Percentiles rank a stretch among this genome's conserved stretches.
These are phyloP conservation scores for Dalbergia cochinchinensis DNA, from an alignment of 306 rosid genomes.

Conservation along the genomic window DNA sequence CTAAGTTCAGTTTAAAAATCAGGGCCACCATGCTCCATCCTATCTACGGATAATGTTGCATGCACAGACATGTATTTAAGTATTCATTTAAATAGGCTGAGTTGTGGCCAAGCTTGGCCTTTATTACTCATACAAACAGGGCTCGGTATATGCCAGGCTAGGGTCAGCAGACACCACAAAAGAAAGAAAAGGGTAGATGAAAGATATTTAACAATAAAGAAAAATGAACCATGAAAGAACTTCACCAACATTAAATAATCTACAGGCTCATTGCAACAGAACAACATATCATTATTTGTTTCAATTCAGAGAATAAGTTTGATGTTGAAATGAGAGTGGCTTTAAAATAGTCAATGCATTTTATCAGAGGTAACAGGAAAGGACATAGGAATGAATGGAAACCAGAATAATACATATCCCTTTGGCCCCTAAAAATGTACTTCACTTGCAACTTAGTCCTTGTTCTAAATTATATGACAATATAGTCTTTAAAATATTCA, in stretches of 20 bases:
- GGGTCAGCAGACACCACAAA: not conserved
- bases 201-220: not conserved
- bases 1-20: not conserved
- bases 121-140: not conserved
- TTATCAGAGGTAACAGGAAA: not conserved
- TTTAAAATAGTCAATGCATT: not conserved
- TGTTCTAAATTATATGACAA: too few relatives aligned
- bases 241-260: not conserved
- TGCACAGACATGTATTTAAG: not conserved
- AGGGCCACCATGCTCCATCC: slow-evolving; percentile 15
- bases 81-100: slow-evolving; percentile 13
- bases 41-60: not conserved
- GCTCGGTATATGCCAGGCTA: not conserved
- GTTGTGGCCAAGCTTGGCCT: not conserved
- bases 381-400: not conserved
- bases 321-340: not conserved
- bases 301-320: not conserved
- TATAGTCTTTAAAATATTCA: too few relatives aligned
- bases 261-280: not conserved
- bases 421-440: too few relatives aligned
- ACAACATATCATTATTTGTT: not conserved
- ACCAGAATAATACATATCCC: not conserved
- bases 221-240: not conserved
- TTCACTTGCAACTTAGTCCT: too few relatives aligned
- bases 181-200: not conserved